Percentiles rank a stretch among this genome's conserved stretches.
Evolutionary conservation across 331 rosid genomes (phyloP).

Genomic region (Arachis monticola): DNA sequence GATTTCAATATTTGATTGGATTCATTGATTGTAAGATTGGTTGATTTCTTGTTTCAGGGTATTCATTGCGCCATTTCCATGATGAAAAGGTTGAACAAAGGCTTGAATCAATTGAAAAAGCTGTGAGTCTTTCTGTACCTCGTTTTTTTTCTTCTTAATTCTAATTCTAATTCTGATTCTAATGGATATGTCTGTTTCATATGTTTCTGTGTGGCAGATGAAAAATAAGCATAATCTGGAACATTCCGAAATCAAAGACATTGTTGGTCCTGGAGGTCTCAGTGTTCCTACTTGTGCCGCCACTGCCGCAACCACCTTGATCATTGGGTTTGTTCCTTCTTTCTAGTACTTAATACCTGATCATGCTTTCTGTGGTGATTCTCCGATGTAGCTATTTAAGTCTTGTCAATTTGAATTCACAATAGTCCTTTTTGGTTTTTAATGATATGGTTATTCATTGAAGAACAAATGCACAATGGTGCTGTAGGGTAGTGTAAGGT

Average conservation of each 20-base stretch:
- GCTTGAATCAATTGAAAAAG: slow-evolving; percentile 84
- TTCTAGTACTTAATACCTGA: not conserved
- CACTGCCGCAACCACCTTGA: slow-evolving; percentile 87
- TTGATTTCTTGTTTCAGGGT: slow-evolving; percentile 58
- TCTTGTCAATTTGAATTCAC: not conserved
- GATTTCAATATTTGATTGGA: not conserved
- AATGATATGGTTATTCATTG: not conserved
- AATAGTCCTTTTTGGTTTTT: not conserved
- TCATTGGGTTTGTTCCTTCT: slow-evolving; percentile 71
- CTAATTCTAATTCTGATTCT: not conserved
- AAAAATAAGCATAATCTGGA: slow-evolving; percentile 52
- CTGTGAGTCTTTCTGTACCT: slow-evolving; percentile 49
- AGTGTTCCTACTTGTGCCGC: slow-evolving; percentile 75
- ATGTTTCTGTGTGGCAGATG: slow-evolving; percentile 58
- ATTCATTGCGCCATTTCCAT: slow-evolving; percentile 76
- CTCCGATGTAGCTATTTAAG: not conserved
- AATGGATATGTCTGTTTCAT: not conserved
- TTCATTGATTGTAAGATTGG: not conserved
- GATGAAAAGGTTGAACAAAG: slow-evolving; percentile 74
- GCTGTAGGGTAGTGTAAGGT: not conserved
- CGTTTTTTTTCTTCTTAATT: not conserved
- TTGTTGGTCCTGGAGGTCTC: slow-evolving; percentile 53
- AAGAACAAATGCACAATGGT: not conserved
- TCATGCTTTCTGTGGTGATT: not conserved
- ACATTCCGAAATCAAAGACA: slow-evolving; percentile 63